Evolutionary conservation across 176 grass and related monocot genomes (phyloP), one percentile per base, ranked within the genome.

Genomic region (Aegilops bicornis): DNA sequence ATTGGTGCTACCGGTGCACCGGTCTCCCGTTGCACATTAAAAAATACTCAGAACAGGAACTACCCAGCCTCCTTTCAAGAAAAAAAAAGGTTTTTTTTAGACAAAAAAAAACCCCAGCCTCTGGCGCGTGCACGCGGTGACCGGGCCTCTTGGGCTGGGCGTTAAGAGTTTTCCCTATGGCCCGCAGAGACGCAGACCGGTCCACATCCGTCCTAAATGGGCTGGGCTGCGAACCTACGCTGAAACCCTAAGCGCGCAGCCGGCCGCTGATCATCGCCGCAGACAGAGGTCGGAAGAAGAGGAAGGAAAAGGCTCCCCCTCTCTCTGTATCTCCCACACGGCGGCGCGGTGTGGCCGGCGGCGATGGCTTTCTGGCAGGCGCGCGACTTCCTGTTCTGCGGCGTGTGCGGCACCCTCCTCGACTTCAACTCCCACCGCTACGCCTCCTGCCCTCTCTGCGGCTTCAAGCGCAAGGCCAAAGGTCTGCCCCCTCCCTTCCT

Each of bases 311-410:
- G 14, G 3, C 45, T 4, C 13, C 15, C 13, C 4, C 47, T 16
- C 47, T 5, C 47, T 48, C 45, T 48, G 13, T 17, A 1, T 52
- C 48, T 52, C 48, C 48, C 48, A 0, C 24, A 73, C 70, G 42
- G 8, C 72, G 72, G 42, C 43, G 72, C 72, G 42, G 71, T 3
- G 64, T 30, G 0, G 64, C 27, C 35, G 42, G 39, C 39, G 22
- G 40, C 23, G 72, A 98, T 96, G 96, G 90, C 91, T 15, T 91
- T 92, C 67, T 86, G 84, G 82, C 73, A 91, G 82, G 88, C 84
- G 36, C 89, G 92, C 69, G 96, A 96, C 58, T 98, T 98, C 69
- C 81, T 94, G 35, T 98, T 98, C 84, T 98, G 96, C 82, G 72
- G 70, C 58, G 67, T 94, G 39, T 96, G 93, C 88, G 92, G 96